Base-by-base conservation (phyloP, 2,329 filamentous ascomycete genomes). In the Dendrostoma leiphaemia region DNA sequence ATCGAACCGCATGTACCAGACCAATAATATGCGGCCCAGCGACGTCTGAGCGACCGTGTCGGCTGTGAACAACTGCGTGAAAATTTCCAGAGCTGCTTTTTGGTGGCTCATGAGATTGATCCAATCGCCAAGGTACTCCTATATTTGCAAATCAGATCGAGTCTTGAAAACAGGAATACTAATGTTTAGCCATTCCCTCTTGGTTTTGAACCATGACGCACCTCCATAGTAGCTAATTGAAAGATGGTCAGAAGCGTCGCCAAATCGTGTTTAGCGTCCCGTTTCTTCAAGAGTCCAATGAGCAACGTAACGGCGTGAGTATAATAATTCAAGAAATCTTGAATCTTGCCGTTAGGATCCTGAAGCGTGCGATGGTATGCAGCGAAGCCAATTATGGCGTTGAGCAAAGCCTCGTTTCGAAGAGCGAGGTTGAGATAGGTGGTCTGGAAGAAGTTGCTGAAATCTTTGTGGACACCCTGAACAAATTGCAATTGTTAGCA, bases 101-200 rank as follows among this genome's bases (percentile, higher is more conserved):
- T 97, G 92, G 67, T 97, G 94, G 21, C 91, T 90, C 71, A 94
- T 87, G 15, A 97, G 77, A 64, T 95, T 97, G 50, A 95, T 84
- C 91, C 91, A 97, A 67, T 99, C 94, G 12, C 94, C 94, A 43
- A 97, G 79, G 64, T 91, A 95, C 72, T 97, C 94, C 91, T 96
- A 64, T 41, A 48, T 24, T 41, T 46, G 52, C 17, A 41, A 59
- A 60, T 43, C 17, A 29, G 28, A n/a, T n/a, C n/a, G n/a, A n/a
- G n/a, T n/a, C n/a, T n/a, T n/a, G n/a, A n/a, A n/a, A n/a, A n/a
- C n/a, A n/a, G n/a, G n/a, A n/a, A n/a, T n/a, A n/a, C n/a, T n/a
- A n/a, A n/a, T n/a, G n/a, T n/a, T n/a, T n/a, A n/a, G n/a, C n/a
- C n/a, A n/a, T n/a, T n/a, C n/a, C n/a, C n/a, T n/a, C n/a, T n/a